These are phyloP conservation scores for Zymoseptoria brevis DNA, from an alignment of 2,329 filamentous ascomycete species.

Conservation along the genomic window DNA sequence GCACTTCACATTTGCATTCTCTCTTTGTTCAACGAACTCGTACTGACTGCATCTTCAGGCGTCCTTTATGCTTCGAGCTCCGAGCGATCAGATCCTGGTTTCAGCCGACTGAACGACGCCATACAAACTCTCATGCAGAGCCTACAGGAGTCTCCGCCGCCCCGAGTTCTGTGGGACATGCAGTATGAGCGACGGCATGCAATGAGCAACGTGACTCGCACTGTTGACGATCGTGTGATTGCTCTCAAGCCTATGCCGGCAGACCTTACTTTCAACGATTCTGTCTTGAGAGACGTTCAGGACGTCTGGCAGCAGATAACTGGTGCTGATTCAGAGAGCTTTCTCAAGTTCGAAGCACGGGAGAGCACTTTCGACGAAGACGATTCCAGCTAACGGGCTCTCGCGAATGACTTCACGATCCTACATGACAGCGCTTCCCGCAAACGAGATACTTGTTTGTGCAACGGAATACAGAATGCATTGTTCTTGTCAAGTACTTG, in stretches of 20 bases:
- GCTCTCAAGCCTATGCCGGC: constrained; percentile 47
- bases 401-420: neutral
- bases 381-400: neutral
- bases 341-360: constrained; percentile 67
- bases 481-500: neutral
- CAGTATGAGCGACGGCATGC: constrained; percentile 42
- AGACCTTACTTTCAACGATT: constrained; percentile 68
- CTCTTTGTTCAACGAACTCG: constrained; percentile 24
- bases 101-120: constrained; percentile 33
- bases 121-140: constrained; percentile 37
- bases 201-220: constrained; percentile 24
- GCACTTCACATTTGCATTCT: constrained; percentile 1
- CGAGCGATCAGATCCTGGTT: constrained; percentile 29
- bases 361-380: constrained; percentile 14
- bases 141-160: constrained; percentile 28
- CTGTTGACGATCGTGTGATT: constrained; percentile 28
- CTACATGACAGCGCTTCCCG: neutral
- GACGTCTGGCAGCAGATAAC: constrained; percentile 61
- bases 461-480: neutral
- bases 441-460: neutral
- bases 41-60: constrained; percentile 35
- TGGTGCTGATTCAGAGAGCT: constrained; percentile 47
- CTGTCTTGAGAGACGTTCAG: constrained; percentile 57
- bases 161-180: constrained; percentile 45
- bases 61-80: constrained; percentile 50